These are phyloP conservation scores for Naganishia friedmannii DNA, from an alignment of 768 basidiomycete genomes.

Conservation along the genomic window DNA sequence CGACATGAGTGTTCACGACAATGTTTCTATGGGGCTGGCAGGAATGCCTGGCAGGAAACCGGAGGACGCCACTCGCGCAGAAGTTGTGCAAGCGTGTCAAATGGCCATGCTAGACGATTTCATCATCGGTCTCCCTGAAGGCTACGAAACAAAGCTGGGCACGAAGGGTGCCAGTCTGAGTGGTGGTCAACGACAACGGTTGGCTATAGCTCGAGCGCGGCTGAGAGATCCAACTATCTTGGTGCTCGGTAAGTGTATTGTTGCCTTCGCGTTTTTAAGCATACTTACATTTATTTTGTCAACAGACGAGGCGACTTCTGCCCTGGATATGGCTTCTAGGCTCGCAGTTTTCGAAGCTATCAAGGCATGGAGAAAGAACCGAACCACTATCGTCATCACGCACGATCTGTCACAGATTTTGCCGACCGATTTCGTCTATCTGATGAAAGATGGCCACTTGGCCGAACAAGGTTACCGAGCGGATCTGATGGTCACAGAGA, in stretches of 20 bases:
- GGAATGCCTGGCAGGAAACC: slow-evolving; percentile 55
- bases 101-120: slow-evolving; percentile 85
- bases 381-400: slow-evolving; percentile 89
- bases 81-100: slow-evolving; percentile 78
- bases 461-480: slow-evolving; percentile 82
- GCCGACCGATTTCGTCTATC: slow-evolving; percentile 79
- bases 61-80: slow-evolving; percentile 61
- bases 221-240: slow-evolving; percentile 81
- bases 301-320: slow-evolving; percentile 58
- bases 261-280: too few relatives aligned
- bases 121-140: slow-evolving; percentile 73
- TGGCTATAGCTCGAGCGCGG: slow-evolving; percentile 82
- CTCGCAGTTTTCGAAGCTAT: slow-evolving; percentile 70
- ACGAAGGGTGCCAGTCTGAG: slow-evolving; percentile 72
- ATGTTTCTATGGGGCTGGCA: slow-evolving; percentile 73
- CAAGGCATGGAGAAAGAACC: slow-evolving; percentile 67
- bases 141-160: slow-evolving; percentile 80
- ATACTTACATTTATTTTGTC: not conserved
- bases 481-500: slow-evolving; percentile 64
- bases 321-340: slow-evolving; percentile 78
- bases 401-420: slow-evolving; percentile 86
- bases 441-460: slow-evolving; percentile 73
- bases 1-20: slow-evolving; percentile 75
- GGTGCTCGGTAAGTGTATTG: slow-evolving; percentile 72
- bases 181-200: slow-evolving; percentile 86